Conservation (phyloP, 2,329 filamentous ascomycete genomes). For the Chaetomium strumarium region DNA sequence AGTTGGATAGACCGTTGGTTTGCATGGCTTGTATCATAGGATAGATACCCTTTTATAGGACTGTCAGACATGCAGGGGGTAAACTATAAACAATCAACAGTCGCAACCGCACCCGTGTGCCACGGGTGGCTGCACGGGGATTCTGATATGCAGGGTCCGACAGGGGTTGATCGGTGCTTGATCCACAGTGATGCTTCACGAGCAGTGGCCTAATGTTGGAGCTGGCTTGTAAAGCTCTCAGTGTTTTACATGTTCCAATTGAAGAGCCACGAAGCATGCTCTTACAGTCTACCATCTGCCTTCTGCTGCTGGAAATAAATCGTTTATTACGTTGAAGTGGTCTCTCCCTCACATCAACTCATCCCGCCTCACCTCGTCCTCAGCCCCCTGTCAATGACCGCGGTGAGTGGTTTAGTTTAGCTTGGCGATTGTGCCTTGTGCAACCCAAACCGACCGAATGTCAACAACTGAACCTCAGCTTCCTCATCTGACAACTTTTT, state of each 20-base stretch:
- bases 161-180: conserved; percentile 1
- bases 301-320: too few relatives aligned
- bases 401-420: neutral
- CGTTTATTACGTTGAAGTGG: too few relatives aligned
- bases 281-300: too few relatives aligned
- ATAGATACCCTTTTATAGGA: conserved; percentile 15
- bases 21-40: conserved; percentile 10
- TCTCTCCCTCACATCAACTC: too few relatives aligned
- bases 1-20: conserved; percentile 2
- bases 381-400: neutral
- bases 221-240: too few relatives aligned
- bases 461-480: conserved; percentile 9
- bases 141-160: conserved; percentile 2
- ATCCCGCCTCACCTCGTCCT: too few relatives aligned
- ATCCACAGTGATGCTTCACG: neutral
- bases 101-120: neutral
- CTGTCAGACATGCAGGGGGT: too few relatives aligned
- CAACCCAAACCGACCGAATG: conserved; percentile 10
- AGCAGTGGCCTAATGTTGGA: too few relatives aligned
- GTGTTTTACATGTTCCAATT: too few relatives aligned
- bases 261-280: too few relatives aligned
- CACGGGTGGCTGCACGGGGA: neutral
- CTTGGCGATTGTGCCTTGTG: conserved; percentile 8
- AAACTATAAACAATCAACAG: neutral
- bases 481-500: neutral